Base-by-base conservation (phyloP, 2,329 filamentous ascomycete species). In the Akanthomyces dipterigenus region DNA sequence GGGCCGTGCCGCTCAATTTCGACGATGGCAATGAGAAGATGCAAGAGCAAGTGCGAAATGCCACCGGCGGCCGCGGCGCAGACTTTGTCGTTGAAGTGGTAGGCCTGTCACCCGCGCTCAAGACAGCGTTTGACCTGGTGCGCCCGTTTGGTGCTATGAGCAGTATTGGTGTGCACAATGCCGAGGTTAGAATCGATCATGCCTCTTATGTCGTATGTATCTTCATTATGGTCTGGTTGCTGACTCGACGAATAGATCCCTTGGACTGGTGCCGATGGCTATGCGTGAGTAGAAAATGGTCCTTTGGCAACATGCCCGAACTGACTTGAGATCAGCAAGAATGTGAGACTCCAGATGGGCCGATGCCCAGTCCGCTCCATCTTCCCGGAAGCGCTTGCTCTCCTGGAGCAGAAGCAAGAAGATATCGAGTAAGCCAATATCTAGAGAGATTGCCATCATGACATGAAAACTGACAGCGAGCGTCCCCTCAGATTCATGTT, bases 1-100 rank as follows among this genome's bases (percentile, higher is more conserved):
- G 92, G 3, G 93, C 91, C 2, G 91, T 93, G 73, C 87, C 90
- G 0, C 86, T 92, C 75, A 93, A 96, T 72, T 93, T 93, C 73
- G 75, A 82, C 69, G 85, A 78, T 2, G 84, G 90, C 63, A 81
- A 80, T 53, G 84, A 87, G 43, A 84, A 81, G 3, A 80, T 96
- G 71, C 76, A 86, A 60, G 80, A 82, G 66, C 83, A 88, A 58
- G 86, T 96, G 58, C 86, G 86, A 69, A 88, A 90, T 66, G 82
- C 88, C 53, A 95, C 91, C 0, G 81, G 88, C 18, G 91, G 91
- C 8, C 81, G 93, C 43, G 93, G 93, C 7, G 92, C 92, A 16
- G 93, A 97, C 75, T 86, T 90, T 20, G 86, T 95, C 2, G 86
- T 96, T 66, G 89, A 93, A 72, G 88, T 90, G 7, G 89, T 92